Evolutionary conservation across 148 eudicot genomes (phyloP).

Genomic region (Nyssa sinensis): DNA sequence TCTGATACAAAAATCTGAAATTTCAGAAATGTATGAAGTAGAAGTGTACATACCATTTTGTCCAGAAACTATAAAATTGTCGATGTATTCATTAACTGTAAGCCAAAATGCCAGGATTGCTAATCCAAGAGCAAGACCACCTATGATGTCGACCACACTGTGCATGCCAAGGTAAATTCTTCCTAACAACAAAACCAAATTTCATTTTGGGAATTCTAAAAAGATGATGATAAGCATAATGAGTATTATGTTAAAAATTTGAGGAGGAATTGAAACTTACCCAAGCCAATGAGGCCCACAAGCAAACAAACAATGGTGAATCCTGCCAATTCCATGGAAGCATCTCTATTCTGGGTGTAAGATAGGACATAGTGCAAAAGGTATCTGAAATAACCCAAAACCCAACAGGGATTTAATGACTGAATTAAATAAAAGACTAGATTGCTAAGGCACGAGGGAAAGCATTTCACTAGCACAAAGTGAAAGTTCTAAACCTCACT

Average conservation of each 20-base stretch:
- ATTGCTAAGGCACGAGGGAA: not conserved
- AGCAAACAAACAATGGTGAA: slow-evolving; percentile 49
- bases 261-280: slow-evolving; percentile 37
- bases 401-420: slow-evolving; percentile 11
- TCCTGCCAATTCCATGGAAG: slow-evolving; percentile 38
- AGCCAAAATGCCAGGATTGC: slow-evolving; percentile 79
- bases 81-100: slow-evolving; percentile 55
- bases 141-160: slow-evolving; percentile 69
- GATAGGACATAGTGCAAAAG: slow-evolving; percentile 66
- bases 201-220: slow-evolving; percentile 10
- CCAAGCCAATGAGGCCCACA: slow-evolving; percentile 77
- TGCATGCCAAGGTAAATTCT: slow-evolving; percentile 91
- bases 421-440: not conserved
- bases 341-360: slow-evolving; percentile 37
- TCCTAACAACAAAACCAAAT: slow-evolving; percentile 42
- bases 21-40: not conserved
- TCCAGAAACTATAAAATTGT: slow-evolving; percentile 68
- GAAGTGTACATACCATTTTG: slow-evolving; percentile 67
- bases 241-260: too few relatives aligned
- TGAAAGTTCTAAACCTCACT: too few relatives aligned
- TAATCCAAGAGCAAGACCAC: slow-evolving; percentile 59
- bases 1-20: not conserved
- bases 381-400: slow-evolving; percentile 43
- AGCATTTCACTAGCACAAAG: not conserved
- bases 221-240: not conserved